These are phyloP conservation scores for Capsicum rhomboideum DNA, from an alignment of 257 asterid species.

Conservation along the genomic window DNA sequence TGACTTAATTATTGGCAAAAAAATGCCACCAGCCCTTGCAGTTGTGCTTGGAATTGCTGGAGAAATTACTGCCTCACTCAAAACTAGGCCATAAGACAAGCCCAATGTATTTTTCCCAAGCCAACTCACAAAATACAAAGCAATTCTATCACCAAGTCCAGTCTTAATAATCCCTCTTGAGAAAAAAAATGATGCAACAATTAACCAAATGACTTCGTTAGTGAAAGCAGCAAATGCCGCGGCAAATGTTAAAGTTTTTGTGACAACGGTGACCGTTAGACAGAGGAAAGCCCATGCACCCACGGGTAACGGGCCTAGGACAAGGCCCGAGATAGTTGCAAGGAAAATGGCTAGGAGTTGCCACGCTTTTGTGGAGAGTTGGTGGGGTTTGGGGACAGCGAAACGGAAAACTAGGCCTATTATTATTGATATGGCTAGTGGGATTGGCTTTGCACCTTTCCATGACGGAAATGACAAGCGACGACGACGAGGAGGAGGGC, in stretches of 20 bases:
- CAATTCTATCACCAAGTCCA: slow-evolving; percentile 76
- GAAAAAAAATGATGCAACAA: slow-evolving; percentile 55
- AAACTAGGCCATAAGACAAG: slow-evolving; percentile 53
- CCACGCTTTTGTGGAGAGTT: slow-evolving; percentile 48
- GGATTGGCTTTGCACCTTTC: slow-evolving; percentile 56
- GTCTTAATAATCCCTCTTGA: slow-evolving; percentile 73
- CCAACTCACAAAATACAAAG: slow-evolving; percentile 54
- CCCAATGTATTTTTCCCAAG: slow-evolving; percentile 66
- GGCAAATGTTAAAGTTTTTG: slow-evolving; percentile 53
- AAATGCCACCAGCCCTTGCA: slow-evolving; percentile 79
- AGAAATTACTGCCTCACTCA: slow-evolving; percentile 56
- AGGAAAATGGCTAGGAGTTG: slow-evolving; percentile 63
- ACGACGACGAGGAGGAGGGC: background rate
- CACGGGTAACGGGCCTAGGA: slow-evolving; percentile 62
- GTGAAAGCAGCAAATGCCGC: slow-evolving; percentile 68
- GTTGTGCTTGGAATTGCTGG: slow-evolving; percentile 82
- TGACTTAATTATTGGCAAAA: slow-evolving; percentile 69
- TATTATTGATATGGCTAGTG: slow-evolving; percentile 29
- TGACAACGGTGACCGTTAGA: slow-evolving; percentile 43
- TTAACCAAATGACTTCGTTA: slow-evolving; percentile 74
- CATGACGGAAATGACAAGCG: slow-evolving; percentile 7
- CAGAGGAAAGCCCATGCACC: slow-evolving; percentile 67
- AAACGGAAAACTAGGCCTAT: slow-evolving; percentile 56
- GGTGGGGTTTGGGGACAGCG: slow-evolving; percentile 59
- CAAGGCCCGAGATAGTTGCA: slow-evolving; percentile 53